Evolutionary conservation across 2,329 filamentous ascomycete genomes (phyloP).

Genomic region (Claviceps sp.): DNA sequence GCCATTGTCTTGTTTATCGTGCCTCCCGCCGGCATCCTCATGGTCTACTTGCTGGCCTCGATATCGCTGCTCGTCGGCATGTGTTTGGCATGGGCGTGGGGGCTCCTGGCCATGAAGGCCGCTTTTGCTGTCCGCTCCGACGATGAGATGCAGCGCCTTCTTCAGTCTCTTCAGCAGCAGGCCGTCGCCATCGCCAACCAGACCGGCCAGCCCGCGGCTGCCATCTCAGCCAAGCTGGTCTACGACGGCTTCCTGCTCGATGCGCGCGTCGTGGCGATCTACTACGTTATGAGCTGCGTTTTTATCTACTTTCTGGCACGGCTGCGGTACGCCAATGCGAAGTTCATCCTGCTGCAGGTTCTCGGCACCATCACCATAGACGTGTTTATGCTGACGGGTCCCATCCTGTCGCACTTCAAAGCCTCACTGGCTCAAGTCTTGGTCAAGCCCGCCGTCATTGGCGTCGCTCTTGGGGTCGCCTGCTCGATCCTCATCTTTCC

Average conservation of each 20-base stretch:
- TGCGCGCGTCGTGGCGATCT: constrained; percentile 26
- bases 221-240: constrained; percentile 23
- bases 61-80: constrained; percentile 32
- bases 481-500: constrained; percentile 34
- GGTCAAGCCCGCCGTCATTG: constrained; percentile 31
- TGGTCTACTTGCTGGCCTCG: constrained; percentile 28
- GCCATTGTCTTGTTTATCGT: constrained; percentile 28
- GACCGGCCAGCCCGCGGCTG: constrained; percentile 10
- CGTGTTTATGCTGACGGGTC: constrained; percentile 29
- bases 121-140: constrained; percentile 28
- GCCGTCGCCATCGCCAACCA: constrained; percentile 20
- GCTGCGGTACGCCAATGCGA: constrained; percentile 29
- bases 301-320: constrained; percentile 32
- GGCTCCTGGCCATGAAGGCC: constrained; percentile 33
- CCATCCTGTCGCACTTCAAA: constrained; percentile 26
- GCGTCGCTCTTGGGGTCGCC: constrained; percentile 29
- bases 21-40: constrained; percentile 31
- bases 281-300: constrained; percentile 23
- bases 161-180: constrained; percentile 21
- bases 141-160: constrained; percentile 20
- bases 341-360: constrained; percentile 29
- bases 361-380: constrained; percentile 34
- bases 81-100: constrained; percentile 35
- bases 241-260: constrained; percentile 34
- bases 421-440: constrained; percentile 24